phyloP scores from a whole-genome alignment of 768 basidiomycete genomes.

The Lactifluus piperatus region DNA sequence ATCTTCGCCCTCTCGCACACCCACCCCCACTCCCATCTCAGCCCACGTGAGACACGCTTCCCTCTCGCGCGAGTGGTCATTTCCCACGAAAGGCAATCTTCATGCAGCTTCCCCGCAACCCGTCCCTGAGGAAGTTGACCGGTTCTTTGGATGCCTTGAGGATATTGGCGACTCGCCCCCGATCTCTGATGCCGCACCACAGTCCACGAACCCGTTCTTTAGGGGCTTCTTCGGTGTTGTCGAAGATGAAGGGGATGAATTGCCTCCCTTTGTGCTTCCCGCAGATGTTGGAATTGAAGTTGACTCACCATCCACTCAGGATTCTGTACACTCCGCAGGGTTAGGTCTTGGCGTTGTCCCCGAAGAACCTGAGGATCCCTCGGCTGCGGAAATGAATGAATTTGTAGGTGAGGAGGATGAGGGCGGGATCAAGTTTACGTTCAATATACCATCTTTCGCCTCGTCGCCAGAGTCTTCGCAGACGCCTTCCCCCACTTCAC shows the following conservation, averaged over 20 bases:
- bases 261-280: slow-evolving; percentile 44
- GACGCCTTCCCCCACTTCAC: slow-evolving; percentile 16
- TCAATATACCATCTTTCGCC: slow-evolving; percentile 41
- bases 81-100: slow-evolving; percentile 26
- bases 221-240: slow-evolving; percentile 37
- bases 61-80: slow-evolving; percentile 64
- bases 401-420: slow-evolving; percentile 51
- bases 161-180: slow-evolving; percentile 43
- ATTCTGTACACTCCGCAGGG: slow-evolving; percentile 28
- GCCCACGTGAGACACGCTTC: slow-evolving; percentile 33
- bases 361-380: slow-evolving; percentile 27
- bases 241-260: slow-evolving; percentile 40
- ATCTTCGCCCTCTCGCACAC: slow-evolving; percentile 24
- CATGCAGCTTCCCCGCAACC: slow-evolving; percentile 20
- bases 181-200: slow-evolving; percentile 30
- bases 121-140: slow-evolving; percentile 48
- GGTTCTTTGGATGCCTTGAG: slow-evolving; percentile 66
- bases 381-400: slow-evolving; percentile 36
- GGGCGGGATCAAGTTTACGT: slow-evolving; percentile 66
- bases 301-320: slow-evolving; percentile 24
- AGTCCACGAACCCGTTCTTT: slow-evolving; percentile 47
- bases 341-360: slow-evolving; percentile 32
- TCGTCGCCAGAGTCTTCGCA: slow-evolving; percentile 20
- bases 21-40: slow-evolving; percentile 22
- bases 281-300: slow-evolving; percentile 34